Conservation (phyloP, 192 early-diverging fungal genomes). For the Mortierella claussenii region DNA sequence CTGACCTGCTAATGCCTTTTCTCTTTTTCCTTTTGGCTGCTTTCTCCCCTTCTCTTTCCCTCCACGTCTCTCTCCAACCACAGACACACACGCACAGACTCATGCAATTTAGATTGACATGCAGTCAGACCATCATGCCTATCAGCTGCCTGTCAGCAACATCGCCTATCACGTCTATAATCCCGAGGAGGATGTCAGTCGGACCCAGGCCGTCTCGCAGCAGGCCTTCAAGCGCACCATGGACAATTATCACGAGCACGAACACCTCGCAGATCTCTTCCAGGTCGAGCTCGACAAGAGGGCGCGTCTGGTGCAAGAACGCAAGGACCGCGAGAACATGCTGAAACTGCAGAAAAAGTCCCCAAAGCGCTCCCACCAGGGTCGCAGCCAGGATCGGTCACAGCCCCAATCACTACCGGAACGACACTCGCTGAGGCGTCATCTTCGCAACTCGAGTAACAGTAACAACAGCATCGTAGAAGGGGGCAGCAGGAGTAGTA, state of each 20-base stretch:
- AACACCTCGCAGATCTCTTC: constrained; percentile 36
- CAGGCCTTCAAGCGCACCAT: constrained; percentile 44
- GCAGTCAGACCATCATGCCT: constrained; percentile 20
- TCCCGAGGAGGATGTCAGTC: constrained; percentile 24
- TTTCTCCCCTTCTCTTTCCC: neutral
- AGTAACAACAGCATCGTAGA: constrained; percentile 1
- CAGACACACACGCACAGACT: neutral
- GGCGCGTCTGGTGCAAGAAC: constrained; percentile 15
- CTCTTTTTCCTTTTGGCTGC: neutral
- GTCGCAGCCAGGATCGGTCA: constrained; percentile 17
- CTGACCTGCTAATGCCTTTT: too few species aligned
- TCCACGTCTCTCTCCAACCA: neutral
- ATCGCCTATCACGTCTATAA: constrained; percentile 44
- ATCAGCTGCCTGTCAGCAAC: constrained; percentile 39
- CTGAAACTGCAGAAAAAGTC: constrained; percentile 21
- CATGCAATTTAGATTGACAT: neutral
- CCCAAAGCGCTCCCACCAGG: constrained; percentile 11
- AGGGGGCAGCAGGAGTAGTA: neutral
- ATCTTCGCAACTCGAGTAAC: neutral
- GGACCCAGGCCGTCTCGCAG: constrained; percentile 19
- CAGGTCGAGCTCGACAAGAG: constrained; percentile 38
- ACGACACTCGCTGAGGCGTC: constrained; percentile 7
- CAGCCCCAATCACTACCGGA: constrained; percentile 9
- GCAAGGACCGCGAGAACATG: constrained; percentile 28
- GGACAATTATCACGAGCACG: constrained; percentile 36